Conservation (phyloP, 495 filamentous ascomycete genomes). For the Hypoxylon fuscum region DNA sequence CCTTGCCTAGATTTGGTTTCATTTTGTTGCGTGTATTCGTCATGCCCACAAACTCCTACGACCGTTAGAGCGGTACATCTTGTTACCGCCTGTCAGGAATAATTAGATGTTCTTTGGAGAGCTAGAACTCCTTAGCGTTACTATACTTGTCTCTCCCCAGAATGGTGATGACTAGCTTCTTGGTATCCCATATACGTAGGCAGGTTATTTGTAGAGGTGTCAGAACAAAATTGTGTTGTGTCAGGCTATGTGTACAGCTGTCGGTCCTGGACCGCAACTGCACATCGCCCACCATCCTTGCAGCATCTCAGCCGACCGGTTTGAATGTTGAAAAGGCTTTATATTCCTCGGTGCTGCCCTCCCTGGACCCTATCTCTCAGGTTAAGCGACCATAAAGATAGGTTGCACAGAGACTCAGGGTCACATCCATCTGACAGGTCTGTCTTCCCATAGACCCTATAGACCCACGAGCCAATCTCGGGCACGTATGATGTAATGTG, state of each 20-base stretch:
- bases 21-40: slow-evolving; percentile 29
- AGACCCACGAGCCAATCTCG: neutral
- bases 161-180: slow-evolving; percentile 6
- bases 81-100: slow-evolving; percentile 13
- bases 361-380: slow-evolving; percentile 6
- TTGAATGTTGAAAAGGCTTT: slow-evolving; percentile 14
- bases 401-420: slow-evolving; percentile 13
- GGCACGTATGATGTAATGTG: slow-evolving; percentile 9
- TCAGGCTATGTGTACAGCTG: slow-evolving; percentile 14
- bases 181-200: slow-evolving; percentile 7
- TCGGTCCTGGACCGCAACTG: slow-evolving; percentile 10
- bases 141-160: slow-evolving; percentile 27
- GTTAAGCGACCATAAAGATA: slow-evolving; percentile 7
- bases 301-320: slow-evolving; percentile 3
- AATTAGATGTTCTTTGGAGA: slow-evolving; percentile 17
- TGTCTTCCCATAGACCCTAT: slow-evolving; percentile 8
- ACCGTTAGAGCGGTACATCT: slow-evolving; percentile 18
- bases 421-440: slow-evolving; percentile 30
- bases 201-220: slow-evolving; percentile 19
- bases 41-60: slow-evolving; percentile 15
- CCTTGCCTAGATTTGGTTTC: slow-evolving; percentile 25
- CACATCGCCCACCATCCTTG: slow-evolving; percentile 19
- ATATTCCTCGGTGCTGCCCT: slow-evolving; percentile 28
- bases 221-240: slow-evolving; percentile 12
- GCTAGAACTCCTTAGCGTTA: slow-evolving; percentile 20